Evolutionary conservation across 2,329 filamentous ascomycete genomes (phyloP), one percentile per base, ranked within the genome.

Genomic region (Calonectria fujianensis): DNA sequence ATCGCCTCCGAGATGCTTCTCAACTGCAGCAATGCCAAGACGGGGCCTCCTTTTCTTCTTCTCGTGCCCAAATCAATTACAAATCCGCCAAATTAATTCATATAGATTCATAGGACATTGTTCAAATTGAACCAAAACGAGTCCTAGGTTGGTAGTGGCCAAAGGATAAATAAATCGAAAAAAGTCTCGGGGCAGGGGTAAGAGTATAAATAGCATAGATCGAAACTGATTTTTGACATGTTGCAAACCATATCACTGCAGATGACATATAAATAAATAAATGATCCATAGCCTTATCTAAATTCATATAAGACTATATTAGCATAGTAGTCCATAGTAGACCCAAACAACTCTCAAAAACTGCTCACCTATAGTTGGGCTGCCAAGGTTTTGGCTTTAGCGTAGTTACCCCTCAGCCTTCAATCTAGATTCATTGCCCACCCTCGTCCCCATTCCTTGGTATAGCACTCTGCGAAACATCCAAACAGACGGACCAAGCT

Each of bases 11-110:
- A 84, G 68, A 79, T 86, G 39, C 79, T 86, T 31, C 80, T 80
- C 74, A 86, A 89, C 74, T 89, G 96, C 72, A 91, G 94, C 81
- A 87, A 88, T 35, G 87, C 87, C 63, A 24, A 48, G n/a, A 48
- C n/a, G 10, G 13, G 13, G 2, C 10, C 45, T n/a, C 11, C 10
- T 57, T 35, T 20, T 57, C 31, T 13, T 57, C 27, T 57, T 57
- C 29, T 35, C 20, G 13, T 27, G 29, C 20, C 27, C n/a, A 18
- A 29, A 29, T 4, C 10, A 63, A 31, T 27, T 27, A 29, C n/a
- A 20, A 41, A 8, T 18, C 9, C 13, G 27, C 41, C 35, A 61
- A 39, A n/a, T 37, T 1, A 32, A 31, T 32, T 18, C 16, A 41
- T 31, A 2, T 24, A 18, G 37, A 29, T 27, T 14, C 11, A 13